These are phyloP conservation scores for Cercospora zeae-maydis DNA, from an alignment of 2,329 filamentous ascomycete genomes.

Conservation along the genomic window DNA sequence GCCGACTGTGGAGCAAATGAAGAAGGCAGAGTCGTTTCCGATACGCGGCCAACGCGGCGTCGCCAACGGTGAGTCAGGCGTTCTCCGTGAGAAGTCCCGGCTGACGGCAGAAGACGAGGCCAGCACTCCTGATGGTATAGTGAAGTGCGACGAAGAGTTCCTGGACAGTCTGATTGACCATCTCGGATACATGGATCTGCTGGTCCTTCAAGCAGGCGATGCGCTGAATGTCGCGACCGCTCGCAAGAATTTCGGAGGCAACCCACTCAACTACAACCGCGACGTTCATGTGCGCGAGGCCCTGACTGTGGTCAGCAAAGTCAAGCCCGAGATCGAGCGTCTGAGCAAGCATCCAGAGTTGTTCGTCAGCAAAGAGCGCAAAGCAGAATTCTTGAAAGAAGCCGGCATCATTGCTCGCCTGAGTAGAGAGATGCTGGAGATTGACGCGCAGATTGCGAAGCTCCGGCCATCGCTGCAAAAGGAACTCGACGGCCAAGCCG, in stretches of 20 bases:
- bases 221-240: neutral
- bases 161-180: constrained; percentile 9
- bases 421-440: constrained; percentile 4
- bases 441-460: neutral
- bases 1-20: neutral
- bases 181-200: neutral
- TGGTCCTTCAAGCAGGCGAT: neutral
- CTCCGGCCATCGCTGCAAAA: constrained; percentile 1
- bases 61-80: constrained; percentile 7
- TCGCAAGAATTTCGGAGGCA: neutral
- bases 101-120: constrained; percentile 12
- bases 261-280: constrained; percentile 7
- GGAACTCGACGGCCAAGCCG: neutral
- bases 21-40: neutral
- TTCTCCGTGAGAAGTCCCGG: neutral
- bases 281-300: constrained; percentile 1
- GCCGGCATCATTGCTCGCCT: neutral
- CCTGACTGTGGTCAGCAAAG: constrained; percentile 2
- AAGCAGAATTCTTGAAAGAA: constrained; percentile 6
- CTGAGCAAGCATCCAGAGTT: constrained; percentile 12
- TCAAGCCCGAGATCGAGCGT: constrained; percentile 10
- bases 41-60: constrained; percentile 11
- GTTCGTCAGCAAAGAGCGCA: neutral
- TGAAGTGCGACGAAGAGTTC: constrained; percentile 12
- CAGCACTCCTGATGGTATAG: neutral